Conservation (phyloP, 208 protist species). For the Phytomonas serpens region DNA sequence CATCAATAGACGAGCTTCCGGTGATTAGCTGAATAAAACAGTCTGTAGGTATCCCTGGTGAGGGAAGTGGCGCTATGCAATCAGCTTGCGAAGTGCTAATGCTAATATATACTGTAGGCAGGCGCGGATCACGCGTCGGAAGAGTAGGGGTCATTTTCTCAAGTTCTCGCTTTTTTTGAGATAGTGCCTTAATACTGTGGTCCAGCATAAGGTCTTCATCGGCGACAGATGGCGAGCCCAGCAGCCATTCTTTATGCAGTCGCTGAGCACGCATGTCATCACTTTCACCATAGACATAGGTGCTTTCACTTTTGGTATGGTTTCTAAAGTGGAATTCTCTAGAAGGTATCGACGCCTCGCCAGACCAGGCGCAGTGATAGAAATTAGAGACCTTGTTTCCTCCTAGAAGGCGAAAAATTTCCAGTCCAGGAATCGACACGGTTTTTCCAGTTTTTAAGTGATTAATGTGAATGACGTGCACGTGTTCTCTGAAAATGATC, state of each 20-base stretch:
- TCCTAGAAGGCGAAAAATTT: not conserved
- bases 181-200: slow-evolving; percentile 1
- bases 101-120: not conserved
- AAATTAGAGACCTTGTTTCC: not conserved
- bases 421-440: not conserved
- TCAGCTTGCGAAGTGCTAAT: not conserved
- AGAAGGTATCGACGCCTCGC: not conserved
- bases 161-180: not conserved
- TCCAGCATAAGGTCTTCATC: slow-evolving; percentile 1
- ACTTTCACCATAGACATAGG: not conserved
- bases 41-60: not conserved
- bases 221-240: not conserved
- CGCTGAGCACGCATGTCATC: not conserved
- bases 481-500: not conserved
- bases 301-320: not conserved
- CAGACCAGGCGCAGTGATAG: not conserved
- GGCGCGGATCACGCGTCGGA: not conserved
- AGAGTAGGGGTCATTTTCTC: not conserved
- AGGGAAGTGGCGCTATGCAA: not conserved
- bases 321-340: not conserved
- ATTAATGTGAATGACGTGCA: not conserved
- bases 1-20: not conserved
- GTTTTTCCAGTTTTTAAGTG: not conserved
- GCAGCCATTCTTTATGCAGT: not conserved
- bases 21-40: not conserved